These are phyloP conservation scores for Umbelopsis sp. DNA, from an alignment of 192 early-diverging fungal species.

Conservation along the genomic window DNA sequence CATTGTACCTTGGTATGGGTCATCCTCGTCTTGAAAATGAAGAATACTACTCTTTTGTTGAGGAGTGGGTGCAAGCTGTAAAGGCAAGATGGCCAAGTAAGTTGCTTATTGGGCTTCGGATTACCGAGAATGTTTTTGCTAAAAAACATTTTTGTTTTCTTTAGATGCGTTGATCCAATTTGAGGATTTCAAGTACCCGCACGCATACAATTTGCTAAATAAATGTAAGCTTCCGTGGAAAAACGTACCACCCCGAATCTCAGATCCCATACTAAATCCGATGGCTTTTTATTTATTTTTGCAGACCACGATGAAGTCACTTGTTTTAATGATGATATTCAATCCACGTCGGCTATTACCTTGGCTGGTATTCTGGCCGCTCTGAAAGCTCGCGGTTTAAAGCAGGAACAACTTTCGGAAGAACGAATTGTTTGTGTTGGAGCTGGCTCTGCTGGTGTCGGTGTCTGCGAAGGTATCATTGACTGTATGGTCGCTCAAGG, in stretches of 20 bases:
- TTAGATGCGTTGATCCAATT: conserved; percentile 44
- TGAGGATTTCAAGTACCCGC: conserved; percentile 44
- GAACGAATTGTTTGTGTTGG: conserved; percentile 39
- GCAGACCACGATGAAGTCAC: conserved; percentile 35
- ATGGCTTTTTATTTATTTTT: background rate
- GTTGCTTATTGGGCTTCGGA: background rate
- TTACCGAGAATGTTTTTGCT: background rate
- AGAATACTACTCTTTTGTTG: conserved; percentile 53
- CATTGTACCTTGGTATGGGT: conserved; percentile 41
- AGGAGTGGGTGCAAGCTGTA: conserved; percentile 57
- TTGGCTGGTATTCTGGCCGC: conserved; percentile 39
- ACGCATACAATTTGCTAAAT: conserved; percentile 40
- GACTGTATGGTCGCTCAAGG: conserved; percentile 42
- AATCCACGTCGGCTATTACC: conserved; percentile 41
- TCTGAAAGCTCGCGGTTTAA: conserved; percentile 29
- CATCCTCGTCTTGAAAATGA: conserved; percentile 37
- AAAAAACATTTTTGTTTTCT: conserved; percentile 10
- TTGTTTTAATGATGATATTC: conserved; percentile 44
- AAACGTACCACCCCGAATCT: background rate
- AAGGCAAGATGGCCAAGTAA: conserved; percentile 57
- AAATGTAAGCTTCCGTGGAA: conserved; percentile 29
- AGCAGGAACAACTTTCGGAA: conserved; percentile 20
- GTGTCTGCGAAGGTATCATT: conserved; percentile 43
- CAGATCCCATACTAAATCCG: background rate
- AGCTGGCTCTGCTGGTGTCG: conserved; percentile 39